Base-by-base conservation (phyloP, 441 rosid genomes). In the Mallotus japonicus region DNA sequence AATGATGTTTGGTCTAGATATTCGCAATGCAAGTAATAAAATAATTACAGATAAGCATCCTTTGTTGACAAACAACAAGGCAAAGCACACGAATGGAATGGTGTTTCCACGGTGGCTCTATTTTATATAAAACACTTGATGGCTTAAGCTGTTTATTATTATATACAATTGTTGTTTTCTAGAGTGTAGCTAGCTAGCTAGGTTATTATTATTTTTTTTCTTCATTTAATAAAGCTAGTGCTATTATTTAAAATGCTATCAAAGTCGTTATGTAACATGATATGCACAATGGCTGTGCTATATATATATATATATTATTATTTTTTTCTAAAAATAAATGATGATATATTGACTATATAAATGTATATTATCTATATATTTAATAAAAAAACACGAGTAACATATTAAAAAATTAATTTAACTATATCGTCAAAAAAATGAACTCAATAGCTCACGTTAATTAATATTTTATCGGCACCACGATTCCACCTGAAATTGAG, bases 11-110 rank as follows among this genome's bases (percentile, higher is more conserved):
- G 8, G 47, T 62, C 24, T 53, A 28, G 69, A 42, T 54, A 42
- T 34, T 58, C 42, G 73, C 15, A 24, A 51, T 24, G 59, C 24
- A 62, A 65, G 53, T 66, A 64, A 44, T 78, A 71, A 7, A 61
- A 22, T 15, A 71, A 44, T 13, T 42, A 67, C 28, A 47, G 42
- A 67, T 58, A 40, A 16, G 75, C 75, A 70, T 77, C 76, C 73
- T 73, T 77, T 77, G 81, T 80, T 73, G 81, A 82, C 80, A 76
- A 74, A 65, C 57, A 73, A 53, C 70, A 34, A 13, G 55, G 22
- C 54, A 60, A 20, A 49, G 63, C 15, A 65, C 83, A 73, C 75
- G 78, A 68, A 51, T 42, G 73, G 75, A 11, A 50, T 55, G 67
- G 55, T 6, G 57, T 62, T 44, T 61, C 22, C 73, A 72, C 56